Conservation (phyloP, 495 filamentous ascomycete species). For the Penicillium pulvis region DNA sequence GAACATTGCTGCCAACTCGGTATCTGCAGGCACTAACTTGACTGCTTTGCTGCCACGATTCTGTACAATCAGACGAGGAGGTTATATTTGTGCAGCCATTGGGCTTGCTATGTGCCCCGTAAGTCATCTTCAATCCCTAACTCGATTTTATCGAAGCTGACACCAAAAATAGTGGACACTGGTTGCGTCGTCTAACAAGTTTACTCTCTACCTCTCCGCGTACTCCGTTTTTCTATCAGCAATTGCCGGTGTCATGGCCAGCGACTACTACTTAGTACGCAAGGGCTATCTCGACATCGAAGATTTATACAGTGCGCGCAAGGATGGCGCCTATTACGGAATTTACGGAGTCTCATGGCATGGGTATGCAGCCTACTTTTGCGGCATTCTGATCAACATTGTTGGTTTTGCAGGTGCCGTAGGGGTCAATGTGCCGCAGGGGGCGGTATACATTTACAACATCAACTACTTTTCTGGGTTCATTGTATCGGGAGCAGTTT, state of each 20-base stretch:
- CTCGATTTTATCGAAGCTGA: background rate
- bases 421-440: slow-evolving; percentile 66
- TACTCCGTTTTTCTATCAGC: slow-evolving; percentile 91
- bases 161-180: slow-evolving; percentile 62
- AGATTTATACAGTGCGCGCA: slow-evolving; percentile 72
- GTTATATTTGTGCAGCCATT: slow-evolving; percentile 79
- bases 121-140: slow-evolving; percentile 6
- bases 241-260: slow-evolving; percentile 86
- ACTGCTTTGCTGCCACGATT: slow-evolving; percentile 82
- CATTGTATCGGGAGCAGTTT: slow-evolving; percentile 62
- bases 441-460: slow-evolving; percentile 81
- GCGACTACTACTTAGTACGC: slow-evolving; percentile 86
- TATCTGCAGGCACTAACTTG: slow-evolving; percentile 88
- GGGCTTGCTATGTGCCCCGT: slow-evolving; percentile 83
- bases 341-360: slow-evolving; percentile 74
- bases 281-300: slow-evolving; percentile 75
- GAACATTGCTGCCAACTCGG: slow-evolving; percentile 88
- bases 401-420: slow-evolving; percentile 86
- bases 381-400: slow-evolving; percentile 85
- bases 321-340: slow-evolving; percentile 67
- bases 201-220: slow-evolving; percentile 84
- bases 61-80: slow-evolving; percentile 83
- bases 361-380: slow-evolving; percentile 77
- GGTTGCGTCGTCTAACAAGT: slow-evolving; percentile 71
- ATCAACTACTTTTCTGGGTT: slow-evolving; percentile 88